These are phyloP conservation scores for Epichloe glyceriae DNA, from an alignment of 2,329 filamentous ascomycete genomes.

Conservation along the genomic window DNA sequence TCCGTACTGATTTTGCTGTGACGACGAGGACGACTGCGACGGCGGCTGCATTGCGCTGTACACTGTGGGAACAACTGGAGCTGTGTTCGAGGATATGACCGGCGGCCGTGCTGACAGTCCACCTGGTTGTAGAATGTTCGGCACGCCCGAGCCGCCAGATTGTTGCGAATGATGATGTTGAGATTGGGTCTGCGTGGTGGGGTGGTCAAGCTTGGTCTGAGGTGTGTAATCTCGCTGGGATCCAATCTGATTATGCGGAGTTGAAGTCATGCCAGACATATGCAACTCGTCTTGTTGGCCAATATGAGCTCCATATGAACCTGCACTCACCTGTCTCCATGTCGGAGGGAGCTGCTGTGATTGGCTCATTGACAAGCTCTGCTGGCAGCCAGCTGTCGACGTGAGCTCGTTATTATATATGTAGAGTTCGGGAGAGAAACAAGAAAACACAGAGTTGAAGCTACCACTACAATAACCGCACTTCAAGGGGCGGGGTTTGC, in stretches of 20 bases:
- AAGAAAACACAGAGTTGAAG: not conserved
- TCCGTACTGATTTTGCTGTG: slow-evolving; percentile 18
- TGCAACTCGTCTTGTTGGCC: slow-evolving; percentile 39
- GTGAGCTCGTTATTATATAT: not conserved
- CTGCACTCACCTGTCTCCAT: slow-evolving; percentile 13
- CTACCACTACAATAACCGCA: no score
- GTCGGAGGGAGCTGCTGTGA: slow-evolving; percentile 24
- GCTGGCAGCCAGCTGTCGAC: not conserved
- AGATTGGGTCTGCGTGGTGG: slow-evolving; percentile 19
- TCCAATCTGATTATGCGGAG: slow-evolving; percentile 21
- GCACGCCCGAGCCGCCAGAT: slow-evolving; percentile 31
- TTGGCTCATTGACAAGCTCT: slow-evolving; percentile 23
- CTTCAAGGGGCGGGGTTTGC: not conserved
- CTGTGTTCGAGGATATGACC: slow-evolving; percentile 28
- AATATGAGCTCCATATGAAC: slow-evolving; percentile 13
- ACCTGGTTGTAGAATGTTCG: slow-evolving; percentile 47
- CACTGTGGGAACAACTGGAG: slow-evolving; percentile 34
- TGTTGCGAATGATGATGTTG: slow-evolving; percentile 19
- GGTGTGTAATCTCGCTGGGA: slow-evolving; percentile 38
- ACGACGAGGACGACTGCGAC: slow-evolving; percentile 22
- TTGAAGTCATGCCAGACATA: slow-evolving; percentile 31
- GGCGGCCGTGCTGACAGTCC: slow-evolving; percentile 25
- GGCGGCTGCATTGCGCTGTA: slow-evolving; percentile 24
- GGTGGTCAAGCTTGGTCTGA: slow-evolving; percentile 38
- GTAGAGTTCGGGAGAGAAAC: not conserved